Evolutionary conservation across 2,329 filamentous ascomycete species (phyloP).

Genomic region (Lecanicillium sp.): DNA sequence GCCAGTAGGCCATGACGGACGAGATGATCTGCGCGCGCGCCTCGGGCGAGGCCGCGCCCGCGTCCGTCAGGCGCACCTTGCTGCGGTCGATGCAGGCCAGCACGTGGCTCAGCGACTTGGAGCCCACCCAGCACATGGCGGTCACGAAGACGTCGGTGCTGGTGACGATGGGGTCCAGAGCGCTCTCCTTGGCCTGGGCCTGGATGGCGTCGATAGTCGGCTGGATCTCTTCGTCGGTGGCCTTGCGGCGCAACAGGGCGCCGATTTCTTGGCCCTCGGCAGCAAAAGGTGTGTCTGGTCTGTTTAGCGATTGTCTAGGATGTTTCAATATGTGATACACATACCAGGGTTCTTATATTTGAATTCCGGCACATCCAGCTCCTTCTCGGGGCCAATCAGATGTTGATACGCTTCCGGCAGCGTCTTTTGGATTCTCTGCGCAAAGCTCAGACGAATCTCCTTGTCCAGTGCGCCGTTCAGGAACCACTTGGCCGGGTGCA

Average conservation of each 20-base stretch:
- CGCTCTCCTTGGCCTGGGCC: conserved; percentile 63
- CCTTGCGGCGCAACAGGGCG: conserved; percentile 74
- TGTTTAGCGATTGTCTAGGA: conserved; percentile 2
- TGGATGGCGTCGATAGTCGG: conserved; percentile 75
- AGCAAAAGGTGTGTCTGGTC: conserved; percentile 68
- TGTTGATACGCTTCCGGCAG: conserved; percentile 76
- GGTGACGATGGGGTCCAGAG: conserved; percentile 72
- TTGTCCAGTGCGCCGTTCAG: conserved; percentile 88
- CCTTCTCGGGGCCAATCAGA: conserved; percentile 79
- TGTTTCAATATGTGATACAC: conserved; percentile 24
- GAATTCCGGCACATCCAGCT: conserved; percentile 93
- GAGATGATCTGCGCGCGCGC: conserved; percentile 84
- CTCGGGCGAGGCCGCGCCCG: conserved; percentile 66
- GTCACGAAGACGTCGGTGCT: conserved; percentile 94
- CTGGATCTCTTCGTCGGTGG: conserved; percentile 79
- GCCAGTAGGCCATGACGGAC: conserved; percentile 89
- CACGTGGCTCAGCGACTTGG: conserved; percentile 93
- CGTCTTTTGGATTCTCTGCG: conserved; percentile 91
- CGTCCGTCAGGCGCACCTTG: conserved; percentile 78
- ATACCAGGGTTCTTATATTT: conserved; percentile 75
- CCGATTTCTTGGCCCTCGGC: conserved; percentile 79
- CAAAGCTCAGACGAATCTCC: conserved; percentile 93
- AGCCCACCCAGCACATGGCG: conserved; percentile 85
- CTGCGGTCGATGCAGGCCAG: conserved; percentile 92
- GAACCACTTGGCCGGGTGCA: conserved; percentile 89